These are phyloP conservation scores for Ophiocytium majus DNA, from an alignment of 352 stramenopile species.

Conservation along the genomic window DNA sequence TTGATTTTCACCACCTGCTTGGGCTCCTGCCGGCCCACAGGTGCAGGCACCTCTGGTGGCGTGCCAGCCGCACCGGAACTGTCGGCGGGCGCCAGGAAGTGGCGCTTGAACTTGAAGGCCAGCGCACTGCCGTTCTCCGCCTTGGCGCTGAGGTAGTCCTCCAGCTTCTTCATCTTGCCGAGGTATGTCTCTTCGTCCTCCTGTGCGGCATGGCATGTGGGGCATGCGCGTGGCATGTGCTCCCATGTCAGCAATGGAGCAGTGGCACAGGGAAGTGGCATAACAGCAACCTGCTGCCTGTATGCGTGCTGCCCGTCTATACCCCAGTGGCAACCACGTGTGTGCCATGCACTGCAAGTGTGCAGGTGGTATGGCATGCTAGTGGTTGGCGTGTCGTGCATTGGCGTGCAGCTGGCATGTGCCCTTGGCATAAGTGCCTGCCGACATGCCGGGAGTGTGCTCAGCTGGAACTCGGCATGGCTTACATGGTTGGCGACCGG, in stretches of 20 bases:
- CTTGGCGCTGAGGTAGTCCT: conserved; percentile 40
- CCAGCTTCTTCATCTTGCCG: conserved; percentile 32
- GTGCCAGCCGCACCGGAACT: neutral
- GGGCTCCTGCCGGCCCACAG: neutral
- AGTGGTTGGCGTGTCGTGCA: neutral
- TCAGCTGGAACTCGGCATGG: neutral
- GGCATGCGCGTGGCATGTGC: neutral
- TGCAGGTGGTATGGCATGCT: neutral
- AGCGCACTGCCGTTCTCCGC: conserved; percentile 20
- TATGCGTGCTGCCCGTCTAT: too few species aligned
- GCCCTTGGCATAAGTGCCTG: neutral
- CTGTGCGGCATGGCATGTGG: neutral
- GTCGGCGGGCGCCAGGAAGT: conserved; percentile 13
- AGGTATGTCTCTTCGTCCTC: conserved; percentile 41
- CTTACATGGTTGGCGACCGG: conserved; percentile 18
- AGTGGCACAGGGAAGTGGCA: neutral
- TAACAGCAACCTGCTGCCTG: neutral
- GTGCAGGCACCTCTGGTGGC: neutral
- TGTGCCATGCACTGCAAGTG: neutral
- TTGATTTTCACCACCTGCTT: neutral
- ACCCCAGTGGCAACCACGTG: too few species aligned
- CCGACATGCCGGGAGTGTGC: neutral
- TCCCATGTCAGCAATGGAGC: neutral
- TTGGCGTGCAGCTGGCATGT: neutral
- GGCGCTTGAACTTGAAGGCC: conserved; percentile 33